phyloP scores from a whole-genome alignment of 2,329 filamentous ascomycete genomes.

The Sporothrix luriei region DNA sequence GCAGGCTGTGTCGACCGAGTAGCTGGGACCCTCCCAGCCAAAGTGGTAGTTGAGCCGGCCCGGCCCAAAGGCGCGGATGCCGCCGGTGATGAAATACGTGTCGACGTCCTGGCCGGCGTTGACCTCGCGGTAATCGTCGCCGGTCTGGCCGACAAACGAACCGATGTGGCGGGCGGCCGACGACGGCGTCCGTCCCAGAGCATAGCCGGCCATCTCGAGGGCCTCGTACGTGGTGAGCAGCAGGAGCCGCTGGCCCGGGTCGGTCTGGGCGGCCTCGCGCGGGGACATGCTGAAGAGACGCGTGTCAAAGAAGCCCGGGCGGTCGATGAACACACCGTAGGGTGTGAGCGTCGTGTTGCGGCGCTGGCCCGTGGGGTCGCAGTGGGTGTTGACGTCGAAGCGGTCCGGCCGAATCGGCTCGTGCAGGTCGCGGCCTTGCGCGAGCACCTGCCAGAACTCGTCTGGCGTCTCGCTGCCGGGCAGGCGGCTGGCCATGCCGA shows the following conservation, averaged over 20 bases:
- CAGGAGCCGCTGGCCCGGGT: constrained; percentile 77
- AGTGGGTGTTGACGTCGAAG: constrained; percentile 71
- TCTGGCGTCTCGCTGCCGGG: constrained; percentile 73
- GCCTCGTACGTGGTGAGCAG: constrained; percentile 79
- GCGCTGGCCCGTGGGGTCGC: constrained; percentile 69
- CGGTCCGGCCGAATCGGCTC: constrained; percentile 67
- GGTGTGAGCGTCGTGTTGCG: constrained; percentile 77
- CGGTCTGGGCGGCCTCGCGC: constrained; percentile 73
- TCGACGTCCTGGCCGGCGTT: constrained; percentile 73
- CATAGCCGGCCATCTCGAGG: constrained; percentile 77
- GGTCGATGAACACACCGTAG: constrained; percentile 73
- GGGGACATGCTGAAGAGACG: constrained; percentile 85
- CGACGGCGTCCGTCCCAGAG: constrained; percentile 72
- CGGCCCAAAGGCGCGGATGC: constrained; percentile 48
- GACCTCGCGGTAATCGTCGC: constrained; percentile 76
- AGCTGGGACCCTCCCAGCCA: constrained; percentile 72
- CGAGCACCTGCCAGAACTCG: constrained; percentile 74
- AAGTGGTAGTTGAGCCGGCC: constrained; percentile 76
- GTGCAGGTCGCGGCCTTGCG: constrained; percentile 74
- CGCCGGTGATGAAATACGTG: constrained; percentile 54
- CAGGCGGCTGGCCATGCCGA: constrained; percentile 79
- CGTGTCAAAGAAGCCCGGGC: constrained; percentile 78
- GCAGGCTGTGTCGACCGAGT: constrained; percentile 74
- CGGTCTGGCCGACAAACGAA: constrained; percentile 74
- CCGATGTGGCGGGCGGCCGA: constrained; percentile 68